These are phyloP conservation scores for Skeletonema potamos DNA, from an alignment of 108 stramenopile species.

Conservation along the genomic window DNA sequence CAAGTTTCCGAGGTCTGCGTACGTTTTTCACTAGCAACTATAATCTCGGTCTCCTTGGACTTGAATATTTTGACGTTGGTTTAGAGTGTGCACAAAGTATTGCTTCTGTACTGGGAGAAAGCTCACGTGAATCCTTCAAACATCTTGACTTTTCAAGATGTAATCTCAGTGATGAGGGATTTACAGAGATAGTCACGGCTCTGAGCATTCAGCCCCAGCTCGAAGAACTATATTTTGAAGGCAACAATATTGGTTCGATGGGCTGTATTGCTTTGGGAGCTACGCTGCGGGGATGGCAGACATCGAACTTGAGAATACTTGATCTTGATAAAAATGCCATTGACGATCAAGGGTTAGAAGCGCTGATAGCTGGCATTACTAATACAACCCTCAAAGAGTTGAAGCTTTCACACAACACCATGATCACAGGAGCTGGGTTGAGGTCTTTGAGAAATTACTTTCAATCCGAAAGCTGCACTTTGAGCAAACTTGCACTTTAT, in stretches of 20 bases:
- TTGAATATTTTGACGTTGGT: background rate
- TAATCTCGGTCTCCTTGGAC: background rate
- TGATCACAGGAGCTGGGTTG: background rate
- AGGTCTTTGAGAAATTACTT: background rate
- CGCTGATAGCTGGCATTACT: background rate
- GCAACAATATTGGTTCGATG: background rate
- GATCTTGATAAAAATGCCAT: background rate
- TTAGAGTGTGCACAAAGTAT: background rate
- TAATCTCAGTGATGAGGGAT: background rate
- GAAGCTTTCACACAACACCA: background rate
- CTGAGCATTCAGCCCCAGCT: background rate
- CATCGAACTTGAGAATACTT: background rate
- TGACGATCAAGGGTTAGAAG: background rate
- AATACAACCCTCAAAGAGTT: background rate
- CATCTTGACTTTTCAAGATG: background rate
- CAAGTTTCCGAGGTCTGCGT: background rate
- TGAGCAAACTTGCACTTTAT: background rate
- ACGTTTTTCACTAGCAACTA: background rate
- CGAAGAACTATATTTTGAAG: background rate
- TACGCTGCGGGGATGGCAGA: background rate
- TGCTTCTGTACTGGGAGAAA: background rate
- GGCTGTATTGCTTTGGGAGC: background rate
- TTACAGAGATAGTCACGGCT: background rate
- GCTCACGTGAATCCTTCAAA: background rate
- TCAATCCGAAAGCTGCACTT: background rate